Base-by-base conservation (phyloP, 2,329 filamentous ascomycete genomes). In the Aspergillus unguis region DNA sequence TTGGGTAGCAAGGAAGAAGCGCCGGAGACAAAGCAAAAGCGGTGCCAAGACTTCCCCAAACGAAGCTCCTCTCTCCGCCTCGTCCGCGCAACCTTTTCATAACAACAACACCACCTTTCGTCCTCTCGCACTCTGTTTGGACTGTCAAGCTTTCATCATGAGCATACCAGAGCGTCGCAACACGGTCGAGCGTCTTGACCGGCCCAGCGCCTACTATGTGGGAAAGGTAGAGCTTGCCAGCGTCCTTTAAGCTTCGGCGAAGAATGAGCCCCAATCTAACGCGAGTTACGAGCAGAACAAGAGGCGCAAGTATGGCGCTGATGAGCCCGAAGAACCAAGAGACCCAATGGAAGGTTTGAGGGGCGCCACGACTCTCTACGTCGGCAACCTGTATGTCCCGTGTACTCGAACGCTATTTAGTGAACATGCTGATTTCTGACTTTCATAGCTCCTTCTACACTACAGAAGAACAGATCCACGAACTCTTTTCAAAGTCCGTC, bases 391-490 rank as follows among this genome's bases (percentile, higher is more conserved):
- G 83, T 95, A 78, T 62, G 86, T 73, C 11, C 6, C 27, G 4
- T 5, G 4, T 3, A n/a, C 5, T 8, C 7, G 10, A n/a, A 25
- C 1, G 28, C n/a, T 17, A 11, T 43, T 25, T 44, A n/a, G 10
- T 31, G 28, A 5, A n/a, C 6, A 35, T 11, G n/a, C 40, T n/a
- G 38, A 11, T 44, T 32, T 28, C 58, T 60, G 35, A 60, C 52
- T 17, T 6, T 35, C 10, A 25, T 42, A 91, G 88, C 50, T 95
- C 92, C 37, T 96, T 96, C 77, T 96, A 96, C 80, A 99, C 94
- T 26, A 99, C 94, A 52, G 94, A 99, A 72, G 94, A 99, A 76
- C 94, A 99, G 71, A 96, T 99, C 55, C 92, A 97, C 73, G 92
- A 97, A 74, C 84, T 96, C 44, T 96, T 96, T 73, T 85, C 87